A percentile compares a stretch with the other conserved stretches of the same genome.
Conservation (phyloP, 2,329 filamentous ascomycete species). For the Epichloe festucae region DNA sequence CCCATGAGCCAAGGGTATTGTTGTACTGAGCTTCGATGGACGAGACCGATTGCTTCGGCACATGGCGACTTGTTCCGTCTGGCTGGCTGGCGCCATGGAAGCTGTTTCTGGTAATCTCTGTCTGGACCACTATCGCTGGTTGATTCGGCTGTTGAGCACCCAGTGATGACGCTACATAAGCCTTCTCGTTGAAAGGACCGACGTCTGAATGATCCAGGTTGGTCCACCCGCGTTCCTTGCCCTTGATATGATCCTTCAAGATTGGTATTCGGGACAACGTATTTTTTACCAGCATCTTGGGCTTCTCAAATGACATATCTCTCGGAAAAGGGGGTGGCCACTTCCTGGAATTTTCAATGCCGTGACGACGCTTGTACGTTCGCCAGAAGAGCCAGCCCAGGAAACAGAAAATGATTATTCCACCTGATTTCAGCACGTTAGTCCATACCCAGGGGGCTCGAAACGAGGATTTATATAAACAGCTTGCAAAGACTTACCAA, state of each 20-base stretch:
- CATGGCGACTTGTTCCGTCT: neutral
- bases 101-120: slow-evolving; percentile 5
- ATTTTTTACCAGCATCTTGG: slow-evolving; percentile 5
- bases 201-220: slow-evolving; percentile 19
- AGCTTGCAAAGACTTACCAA: slow-evolving; percentile 8
- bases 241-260: slow-evolving; percentile 19
- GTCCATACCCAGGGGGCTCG: neutral
- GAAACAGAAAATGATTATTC: slow-evolving; percentile 31
- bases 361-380: slow-evolving; percentile 9
- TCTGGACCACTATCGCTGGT: slow-evolving; percentile 6
- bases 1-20: slow-evolving; percentile 7
- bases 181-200: slow-evolving; percentile 7
- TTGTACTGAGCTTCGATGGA: slow-evolving; percentile 7
- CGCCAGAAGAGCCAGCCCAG: slow-evolving; percentile 32
- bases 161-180: neutral
- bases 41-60: slow-evolving; percentile 4
- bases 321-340: slow-evolving; percentile 10
- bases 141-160: neutral
- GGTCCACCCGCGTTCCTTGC: slow-evolving; percentile 17
- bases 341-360: slow-evolving; percentile 21
- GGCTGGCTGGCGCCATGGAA: neutral
- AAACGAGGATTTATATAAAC: neutral
- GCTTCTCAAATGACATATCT: neutral
- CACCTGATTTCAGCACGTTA: slow-evolving; percentile 16
- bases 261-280: slow-evolving; percentile 21